Evolutionary conservation across 2,329 filamentous ascomycete genomes (phyloP).

Genomic region (Ophiostoma quercus): DNA sequence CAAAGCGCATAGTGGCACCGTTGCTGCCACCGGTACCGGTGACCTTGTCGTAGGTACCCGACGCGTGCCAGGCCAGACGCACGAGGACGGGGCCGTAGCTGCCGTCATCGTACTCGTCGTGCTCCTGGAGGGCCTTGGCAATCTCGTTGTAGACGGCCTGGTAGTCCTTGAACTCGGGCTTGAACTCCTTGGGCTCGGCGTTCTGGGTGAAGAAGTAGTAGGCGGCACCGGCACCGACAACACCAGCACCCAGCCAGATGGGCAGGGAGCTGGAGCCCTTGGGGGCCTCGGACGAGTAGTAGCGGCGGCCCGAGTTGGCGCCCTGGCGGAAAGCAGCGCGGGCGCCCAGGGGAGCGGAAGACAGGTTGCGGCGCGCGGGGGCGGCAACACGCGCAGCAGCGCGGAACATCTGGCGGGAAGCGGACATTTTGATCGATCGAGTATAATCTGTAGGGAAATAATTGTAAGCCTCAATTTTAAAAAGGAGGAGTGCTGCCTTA

Average conservation of each 20-base stretch:
- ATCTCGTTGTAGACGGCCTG: conserved; percentile 92
- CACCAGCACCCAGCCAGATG: conserved; percentile 56
- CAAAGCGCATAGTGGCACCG: conserved; percentile 94
- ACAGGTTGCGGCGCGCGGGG: conserved; percentile 26
- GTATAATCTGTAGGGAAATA: not conserved
- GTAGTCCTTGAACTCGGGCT: conserved; percentile 79
- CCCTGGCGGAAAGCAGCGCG: conserved; percentile 68
- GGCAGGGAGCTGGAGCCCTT: conserved; percentile 41
- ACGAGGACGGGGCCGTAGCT: conserved; percentile 90
- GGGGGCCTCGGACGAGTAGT: conserved; percentile 68
- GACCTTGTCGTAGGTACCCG: conserved; percentile 83
- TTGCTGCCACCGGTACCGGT: conserved; percentile 91
- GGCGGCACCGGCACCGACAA: conserved; percentile 57
- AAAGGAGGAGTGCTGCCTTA: not conserved
- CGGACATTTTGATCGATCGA: conserved; percentile 38
- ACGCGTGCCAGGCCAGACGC: conserved; percentile 88
- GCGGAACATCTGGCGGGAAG: conserved; percentile 50
- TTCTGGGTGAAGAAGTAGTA: conserved; percentile 60
- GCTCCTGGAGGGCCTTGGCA: conserved; percentile 72
- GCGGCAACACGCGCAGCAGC: conserved; percentile 52
- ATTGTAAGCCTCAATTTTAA: not conserved
- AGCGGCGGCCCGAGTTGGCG: conserved; percentile 55
- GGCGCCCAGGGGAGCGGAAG: conserved; percentile 55
- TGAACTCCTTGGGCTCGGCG: conserved; percentile 55
- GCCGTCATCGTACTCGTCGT: conserved; percentile 94